Evolutionary conservation across 2,329 filamentous ascomycete species (phyloP).

Genomic region (Epichloe scottii): DNA sequence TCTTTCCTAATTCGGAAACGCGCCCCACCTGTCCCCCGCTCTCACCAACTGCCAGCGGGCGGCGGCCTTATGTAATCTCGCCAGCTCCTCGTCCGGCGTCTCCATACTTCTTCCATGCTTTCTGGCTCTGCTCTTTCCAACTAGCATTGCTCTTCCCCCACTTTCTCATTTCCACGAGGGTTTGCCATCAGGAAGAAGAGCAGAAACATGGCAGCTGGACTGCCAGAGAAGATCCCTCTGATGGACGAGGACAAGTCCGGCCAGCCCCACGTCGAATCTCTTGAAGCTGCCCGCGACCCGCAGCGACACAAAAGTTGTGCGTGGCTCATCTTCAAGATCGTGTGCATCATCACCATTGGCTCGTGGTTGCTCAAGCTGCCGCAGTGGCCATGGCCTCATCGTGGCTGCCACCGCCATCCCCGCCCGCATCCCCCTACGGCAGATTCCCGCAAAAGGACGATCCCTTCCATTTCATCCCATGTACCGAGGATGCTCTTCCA

Average conservation of each 20-base stretch:
- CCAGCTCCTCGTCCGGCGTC: not conserved
- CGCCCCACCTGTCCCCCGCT: no score
- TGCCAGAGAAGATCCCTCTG: not conserved
- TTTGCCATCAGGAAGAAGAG: not conserved
- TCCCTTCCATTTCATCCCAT: constrained; percentile 34
- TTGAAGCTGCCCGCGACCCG: not conserved
- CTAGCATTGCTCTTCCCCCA: not conserved
- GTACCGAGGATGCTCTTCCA: constrained; percentile 27
- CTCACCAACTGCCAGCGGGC: no score
- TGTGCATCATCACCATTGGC: constrained; percentile 1
- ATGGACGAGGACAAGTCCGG: not conserved
- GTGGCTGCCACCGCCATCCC: constrained; percentile 4
- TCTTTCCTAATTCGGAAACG: no score
- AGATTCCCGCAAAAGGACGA: constrained; percentile 29
- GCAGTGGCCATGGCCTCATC: constrained; percentile 4
- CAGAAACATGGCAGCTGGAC: not conserved
- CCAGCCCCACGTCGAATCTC: not conserved
- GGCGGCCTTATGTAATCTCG: not conserved
- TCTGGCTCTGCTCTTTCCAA: no score
- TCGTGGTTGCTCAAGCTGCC: not conserved
- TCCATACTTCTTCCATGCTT: no score
- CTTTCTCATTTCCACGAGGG: not conserved
- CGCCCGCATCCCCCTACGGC: constrained; percentile 6
- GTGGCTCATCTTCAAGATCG: not conserved
- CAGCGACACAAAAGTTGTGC: not conserved